These are phyloP conservation scores for Thermomyces lanuginosus DNA, from an alignment of 2,329 filamentous ascomycete species.

Conservation along the genomic window DNA sequence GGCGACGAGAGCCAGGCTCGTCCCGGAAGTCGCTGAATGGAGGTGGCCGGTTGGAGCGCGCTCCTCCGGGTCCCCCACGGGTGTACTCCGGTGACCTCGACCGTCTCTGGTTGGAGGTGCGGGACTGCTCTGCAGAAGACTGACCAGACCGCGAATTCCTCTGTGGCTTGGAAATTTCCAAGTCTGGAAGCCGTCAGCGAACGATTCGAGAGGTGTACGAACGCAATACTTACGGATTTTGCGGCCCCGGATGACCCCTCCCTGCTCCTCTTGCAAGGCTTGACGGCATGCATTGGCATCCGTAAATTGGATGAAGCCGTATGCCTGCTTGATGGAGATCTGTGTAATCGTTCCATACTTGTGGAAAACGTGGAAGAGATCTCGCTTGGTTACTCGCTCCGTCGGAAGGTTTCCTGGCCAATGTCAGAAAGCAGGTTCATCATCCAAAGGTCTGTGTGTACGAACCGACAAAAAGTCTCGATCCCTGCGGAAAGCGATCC, in stretches of 20 bases:
- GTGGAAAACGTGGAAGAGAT: constrained; percentile 84
- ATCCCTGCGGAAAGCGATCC: constrained; percentile 35
- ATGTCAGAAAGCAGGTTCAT: too few relatives aligned
- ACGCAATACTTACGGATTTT: constrained; percentile 61
- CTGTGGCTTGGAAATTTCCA: constrained; percentile 79
- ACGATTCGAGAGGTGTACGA: constrained; percentile 6
- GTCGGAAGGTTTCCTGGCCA: constrained; percentile 79
- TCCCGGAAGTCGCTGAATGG: constrained; percentile 35
- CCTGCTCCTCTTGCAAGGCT: constrained; percentile 65
- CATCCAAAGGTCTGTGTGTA: constrained; percentile 6
- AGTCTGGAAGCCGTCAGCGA: constrained; percentile 37
- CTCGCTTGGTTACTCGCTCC: constrained; percentile 81
- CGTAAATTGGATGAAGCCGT: constrained; percentile 91
- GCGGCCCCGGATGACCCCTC: constrained; percentile 65
- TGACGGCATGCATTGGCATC: constrained; percentile 54
- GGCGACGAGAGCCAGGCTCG: constrained; percentile 29
- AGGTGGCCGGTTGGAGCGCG: constrained; percentile 15
- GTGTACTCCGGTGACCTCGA: constrained; percentile 49
- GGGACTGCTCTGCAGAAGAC: constrained; percentile 22
- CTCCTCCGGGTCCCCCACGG: constrained; percentile 20
- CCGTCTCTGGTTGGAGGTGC: constrained; percentile 31
- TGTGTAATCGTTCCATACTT: constrained; percentile 75
- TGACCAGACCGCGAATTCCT: constrained; percentile 50
- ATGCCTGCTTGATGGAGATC: constrained; percentile 90
- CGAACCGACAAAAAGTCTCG: constrained; percentile 34